Base-by-base conservation (phyloP, 1,139 yeast genomes). In the Kodamaea arcana region DNA sequence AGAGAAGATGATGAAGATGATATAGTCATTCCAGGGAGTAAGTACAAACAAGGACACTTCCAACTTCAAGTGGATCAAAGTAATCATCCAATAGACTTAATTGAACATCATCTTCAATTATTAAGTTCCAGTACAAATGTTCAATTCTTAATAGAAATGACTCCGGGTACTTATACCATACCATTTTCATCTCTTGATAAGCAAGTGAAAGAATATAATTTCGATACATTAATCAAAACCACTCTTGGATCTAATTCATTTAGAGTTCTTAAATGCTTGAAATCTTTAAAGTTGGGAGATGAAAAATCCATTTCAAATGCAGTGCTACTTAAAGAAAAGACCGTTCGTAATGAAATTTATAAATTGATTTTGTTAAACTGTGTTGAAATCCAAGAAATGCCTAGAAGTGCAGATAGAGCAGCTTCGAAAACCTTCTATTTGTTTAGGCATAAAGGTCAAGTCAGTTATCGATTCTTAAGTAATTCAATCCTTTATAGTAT, bases 321-420 rank as follows among this genome's bases (percentile, higher is more conserved):
- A 13, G 94, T 92, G 1, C 61, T 92, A 36, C 69, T 90, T 57
- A 84, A 78, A 45, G 94, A 86, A 38, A 78, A 78, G 43, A 83
- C 82, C 22, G 86, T 88, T 7, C 71, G 96, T 41, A 78, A 75
- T 30, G 75, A 80, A 35, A 57, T 82, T 26, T 72, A 78, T 36
- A 70, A 71, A 29, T 56, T 83, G 34, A 64, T 80, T 15, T 73
- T 70, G 33, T 69, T 75, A 46, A 80, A 81, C 46, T 68, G 80
- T 13, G 60, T 82, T 17, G 88, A 83, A 54, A 72, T 83, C 30
- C 97, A 92, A 57, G 98, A 94, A 62, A 84, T 92, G 22, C 97
- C 98, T 7, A 75, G 94, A 51, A 83, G 95, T 24, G 83, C 81
- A 22, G 97, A 90, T 56, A 72, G 98, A 44, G 92, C 95, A 2